phyloP scores from a whole-genome alignment of 2,329 filamentous ascomycete species.

The Fusarium cicatricum region DNA sequence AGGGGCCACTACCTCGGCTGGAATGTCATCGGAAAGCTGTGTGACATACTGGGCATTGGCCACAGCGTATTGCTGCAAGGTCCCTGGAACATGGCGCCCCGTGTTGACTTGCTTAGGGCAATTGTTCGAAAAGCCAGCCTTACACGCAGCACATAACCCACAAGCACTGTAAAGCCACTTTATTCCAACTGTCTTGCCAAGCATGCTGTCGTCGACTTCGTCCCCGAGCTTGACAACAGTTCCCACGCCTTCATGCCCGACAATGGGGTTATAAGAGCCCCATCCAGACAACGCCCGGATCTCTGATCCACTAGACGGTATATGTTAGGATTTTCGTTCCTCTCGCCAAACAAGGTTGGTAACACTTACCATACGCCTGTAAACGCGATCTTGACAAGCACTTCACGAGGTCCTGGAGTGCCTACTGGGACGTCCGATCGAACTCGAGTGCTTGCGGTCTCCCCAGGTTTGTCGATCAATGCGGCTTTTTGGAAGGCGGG shows the following conservation, averaged over 20 bases:
- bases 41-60: constrained; percentile 43
- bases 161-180: constrained; percentile 57
- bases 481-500: constrained; percentile 23
- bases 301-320: constrained; percentile 44
- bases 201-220: constrained; percentile 35
- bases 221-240: constrained; percentile 43
- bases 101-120: constrained; percentile 54
- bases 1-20: constrained; percentile 38
- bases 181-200: constrained; percentile 51
- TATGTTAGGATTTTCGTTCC: too few species aligned
- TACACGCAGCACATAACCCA: constrained; percentile 48
- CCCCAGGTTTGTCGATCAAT: constrained; percentile 25
- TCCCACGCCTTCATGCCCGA: constrained; percentile 47
- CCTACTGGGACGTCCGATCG: constrained; percentile 9
- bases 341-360: rapidly evolving
- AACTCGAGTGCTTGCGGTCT: constrained; percentile 2
- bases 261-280: constrained; percentile 37
- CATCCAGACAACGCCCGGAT: constrained; percentile 43
- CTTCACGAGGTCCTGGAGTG: not conserved
- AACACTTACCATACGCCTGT: constrained; percentile 34
- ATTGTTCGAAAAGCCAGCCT: constrained; percentile 48
- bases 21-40: constrained; percentile 32
- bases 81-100: constrained; percentile 47
- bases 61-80: constrained; percentile 44
- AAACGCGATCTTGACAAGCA: constrained; percentile 29